Conservation (phyloP, 345 rosid genomes). For the Corchorus olitorius region DNA sequence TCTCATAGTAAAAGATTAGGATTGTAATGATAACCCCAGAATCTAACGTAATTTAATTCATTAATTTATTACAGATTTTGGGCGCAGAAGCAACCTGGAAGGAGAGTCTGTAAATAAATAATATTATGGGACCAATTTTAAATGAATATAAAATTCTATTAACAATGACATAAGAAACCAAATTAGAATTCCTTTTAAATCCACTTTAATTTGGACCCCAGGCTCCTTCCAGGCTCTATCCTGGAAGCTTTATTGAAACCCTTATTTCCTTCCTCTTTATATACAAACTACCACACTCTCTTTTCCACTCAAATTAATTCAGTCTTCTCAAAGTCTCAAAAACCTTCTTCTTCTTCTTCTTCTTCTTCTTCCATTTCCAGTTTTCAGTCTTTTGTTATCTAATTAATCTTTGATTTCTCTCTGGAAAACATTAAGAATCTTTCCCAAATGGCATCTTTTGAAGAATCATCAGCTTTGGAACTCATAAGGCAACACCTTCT, state of each 20-base stretch:
- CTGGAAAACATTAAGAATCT: too few relatives aligned
- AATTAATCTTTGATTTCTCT: neutral
- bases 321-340: conserved; percentile 24
- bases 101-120: neutral
- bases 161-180: neutral
- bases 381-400: too few relatives aligned
- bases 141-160: neutral
- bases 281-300: conserved; percentile 26
- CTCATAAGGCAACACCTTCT: conserved; percentile 66
- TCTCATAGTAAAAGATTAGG: neutral
- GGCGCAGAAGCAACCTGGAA: neutral
- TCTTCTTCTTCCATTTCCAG: neutral
- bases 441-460: conserved; percentile 23
- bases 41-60: neutral
- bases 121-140: neutral
- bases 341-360: too few relatives aligned
- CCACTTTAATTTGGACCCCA: neutral
- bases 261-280: conserved; percentile 15
- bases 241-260: conserved; percentile 31
- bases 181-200: neutral
- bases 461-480: conserved; percentile 55
- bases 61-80: neutral
- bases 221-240: conserved; percentile 37
- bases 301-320: conserved; percentile 38
- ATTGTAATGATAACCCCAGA: neutral